Percentiles rank a stretch among this genome's conserved stretches.
Evolutionary conservation across 2,329 filamentous ascomycete genomes (phyloP).

Genomic region (Chaetomiaceae sp.): DNA sequence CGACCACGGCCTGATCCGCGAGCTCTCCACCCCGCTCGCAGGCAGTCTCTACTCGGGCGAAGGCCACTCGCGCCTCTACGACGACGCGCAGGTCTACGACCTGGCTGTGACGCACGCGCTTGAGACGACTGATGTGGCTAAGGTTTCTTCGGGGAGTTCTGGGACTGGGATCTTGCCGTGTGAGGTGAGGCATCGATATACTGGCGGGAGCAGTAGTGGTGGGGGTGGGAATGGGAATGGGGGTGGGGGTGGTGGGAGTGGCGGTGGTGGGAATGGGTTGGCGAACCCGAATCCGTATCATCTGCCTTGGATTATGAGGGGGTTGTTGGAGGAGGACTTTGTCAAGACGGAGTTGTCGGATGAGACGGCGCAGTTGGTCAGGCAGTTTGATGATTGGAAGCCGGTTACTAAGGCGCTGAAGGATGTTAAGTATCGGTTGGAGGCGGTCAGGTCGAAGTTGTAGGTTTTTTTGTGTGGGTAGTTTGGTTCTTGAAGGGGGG

Average conservation of each 20-base stretch:
- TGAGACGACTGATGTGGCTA: conserved; percentile 58
- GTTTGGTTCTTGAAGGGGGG: background rate
- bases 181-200: conserved; percentile 49
- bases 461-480: conserved; percentile 25
- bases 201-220: no score
- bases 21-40: conserved; percentile 81
- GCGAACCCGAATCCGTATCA: conserved; percentile 75
- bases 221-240: no score
- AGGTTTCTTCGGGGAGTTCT: no score
- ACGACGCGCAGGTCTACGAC: conserved; percentile 80
- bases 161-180: conserved; percentile 45
- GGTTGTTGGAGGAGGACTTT: conserved; percentile 83
- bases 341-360: conserved; percentile 74
- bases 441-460: conserved; percentile 84
- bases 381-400: conserved; percentile 90
- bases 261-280: no score
- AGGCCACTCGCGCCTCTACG: conserved; percentile 89
- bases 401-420: conserved; percentile 85
- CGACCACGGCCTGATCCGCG: conserved; percentile 88
- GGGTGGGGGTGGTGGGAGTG: no score
- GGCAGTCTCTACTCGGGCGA: conserved; percentile 89
- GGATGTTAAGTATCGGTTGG: conserved; percentile 91
- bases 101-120: conserved; percentile 68
- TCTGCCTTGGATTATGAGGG: conserved; percentile 92
- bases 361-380: conserved; percentile 75